Percentiles rank a stretch among this genome's conserved stretches.
Conservation (phyloP, 352 stramenopile genomes). For the Globisporangium paroecandrum region DNA sequence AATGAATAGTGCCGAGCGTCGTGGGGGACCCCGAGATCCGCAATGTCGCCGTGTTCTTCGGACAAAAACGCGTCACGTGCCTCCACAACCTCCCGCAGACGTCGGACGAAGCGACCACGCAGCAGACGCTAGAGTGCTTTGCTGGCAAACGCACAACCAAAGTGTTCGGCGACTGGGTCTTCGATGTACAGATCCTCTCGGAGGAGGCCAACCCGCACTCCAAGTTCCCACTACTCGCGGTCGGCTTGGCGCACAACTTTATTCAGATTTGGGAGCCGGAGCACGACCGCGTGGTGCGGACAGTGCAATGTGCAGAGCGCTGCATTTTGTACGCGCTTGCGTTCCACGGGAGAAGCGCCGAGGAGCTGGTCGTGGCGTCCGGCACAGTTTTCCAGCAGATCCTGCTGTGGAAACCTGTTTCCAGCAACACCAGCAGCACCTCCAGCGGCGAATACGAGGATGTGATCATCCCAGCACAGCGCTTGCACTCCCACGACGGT, state of each 20-base stretch:
- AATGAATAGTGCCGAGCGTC: constrained; percentile 1
- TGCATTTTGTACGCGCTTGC: constrained; percentile 83
- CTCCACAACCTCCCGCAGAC: constrained; percentile 49
- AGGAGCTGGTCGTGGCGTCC: constrained; percentile 68
- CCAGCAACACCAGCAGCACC: constrained; percentile 3
- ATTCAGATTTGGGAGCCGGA: constrained; percentile 72
- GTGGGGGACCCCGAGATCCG: not conserved
- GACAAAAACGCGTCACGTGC: constrained; percentile 74
- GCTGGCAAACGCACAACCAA: constrained; percentile 32
- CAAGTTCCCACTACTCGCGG: constrained; percentile 36
- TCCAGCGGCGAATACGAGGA: constrained; percentile 3
- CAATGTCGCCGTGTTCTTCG: constrained; percentile 62
- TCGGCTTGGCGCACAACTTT: constrained; percentile 84
- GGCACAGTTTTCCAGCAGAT: constrained; percentile 88
- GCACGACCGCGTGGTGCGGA: constrained; percentile 39
- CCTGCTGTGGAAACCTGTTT: constrained; percentile 62
- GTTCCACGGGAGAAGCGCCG: constrained; percentile 61
- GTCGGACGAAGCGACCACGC: constrained; percentile 12
- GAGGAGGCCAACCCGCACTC: constrained; percentile 14
- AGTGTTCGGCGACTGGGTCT: constrained; percentile 82
- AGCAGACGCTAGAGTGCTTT: constrained; percentile 25
- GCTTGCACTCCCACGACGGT: constrained; percentile 76
- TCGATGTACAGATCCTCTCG: constrained; percentile 69
- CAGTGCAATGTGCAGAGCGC: constrained; percentile 67
- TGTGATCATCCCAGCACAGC: constrained; percentile 41